Conservation (phyloP, 805 yeast species). For the Pichia paraexigua region DNA sequence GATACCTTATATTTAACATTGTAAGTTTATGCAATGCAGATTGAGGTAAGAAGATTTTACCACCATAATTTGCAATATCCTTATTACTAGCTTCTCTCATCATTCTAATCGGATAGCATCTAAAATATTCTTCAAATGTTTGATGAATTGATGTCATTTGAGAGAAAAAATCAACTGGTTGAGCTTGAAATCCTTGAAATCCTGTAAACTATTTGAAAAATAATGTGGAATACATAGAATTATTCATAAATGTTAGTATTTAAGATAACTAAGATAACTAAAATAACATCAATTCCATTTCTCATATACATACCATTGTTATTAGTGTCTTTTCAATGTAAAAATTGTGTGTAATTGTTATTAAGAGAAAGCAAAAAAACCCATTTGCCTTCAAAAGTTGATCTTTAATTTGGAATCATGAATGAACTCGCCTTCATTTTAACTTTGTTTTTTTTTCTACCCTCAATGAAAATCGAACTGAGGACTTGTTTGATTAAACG, state of each 20-base stretch:
- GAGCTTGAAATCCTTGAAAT: conserved; percentile 17
- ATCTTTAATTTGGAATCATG: background rate
- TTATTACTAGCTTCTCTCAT: conserved; percentile 71
- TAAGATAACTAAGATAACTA: background rate
- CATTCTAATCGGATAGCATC: conserved; percentile 88
- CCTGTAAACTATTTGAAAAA: conserved; percentile 20
- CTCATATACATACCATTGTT: background rate
- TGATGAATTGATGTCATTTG: conserved; percentile 17
- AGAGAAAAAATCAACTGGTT: conserved; percentile 12
- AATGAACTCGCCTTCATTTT: background rate
- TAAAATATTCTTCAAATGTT: conserved; percentile 73
- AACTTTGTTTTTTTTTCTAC: too few relatives aligned
- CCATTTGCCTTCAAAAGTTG: background rate
- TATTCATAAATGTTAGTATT: conserved; percentile 5
- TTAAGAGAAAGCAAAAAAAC: background rate
- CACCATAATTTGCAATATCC: conserved; percentile 84
- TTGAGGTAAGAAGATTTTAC: conserved; percentile 91
- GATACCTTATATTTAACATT: conserved; percentile 87
- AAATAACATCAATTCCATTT: background rate
- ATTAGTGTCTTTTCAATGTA: too few relatives aligned
- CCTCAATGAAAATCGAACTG: background rate
- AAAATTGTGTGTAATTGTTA: background rate
- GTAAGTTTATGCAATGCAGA: conserved; percentile 84
- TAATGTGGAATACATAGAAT: background rate
- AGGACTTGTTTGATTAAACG: background rate